Evolutionary conservation across 2,329 filamentous ascomycete species (phyloP).

Genomic region (Paramyrothecium roridum): DNA sequence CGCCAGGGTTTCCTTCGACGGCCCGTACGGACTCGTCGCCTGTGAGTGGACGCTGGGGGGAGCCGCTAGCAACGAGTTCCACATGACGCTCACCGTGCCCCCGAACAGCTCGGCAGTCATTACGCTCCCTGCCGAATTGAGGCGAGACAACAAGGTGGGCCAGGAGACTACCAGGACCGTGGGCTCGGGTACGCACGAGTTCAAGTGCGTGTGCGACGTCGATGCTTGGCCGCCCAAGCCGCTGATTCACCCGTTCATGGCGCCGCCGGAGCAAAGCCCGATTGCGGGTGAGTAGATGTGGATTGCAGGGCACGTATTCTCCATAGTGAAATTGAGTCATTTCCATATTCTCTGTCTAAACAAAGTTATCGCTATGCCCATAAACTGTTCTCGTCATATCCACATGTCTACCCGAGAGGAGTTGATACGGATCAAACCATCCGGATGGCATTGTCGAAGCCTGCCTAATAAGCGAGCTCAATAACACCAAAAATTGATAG

Average conservation of each 20-base stretch:
- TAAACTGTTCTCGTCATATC: too few relatives aligned
- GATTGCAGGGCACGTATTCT: neutral
- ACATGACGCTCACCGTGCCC: slow-evolving; percentile 5
- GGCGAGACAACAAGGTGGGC: neutral
- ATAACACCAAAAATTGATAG: too few relatives aligned
- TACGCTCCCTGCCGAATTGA: slow-evolving; percentile 3
- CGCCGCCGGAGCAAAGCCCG: neutral
- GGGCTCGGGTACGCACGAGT: neutral
- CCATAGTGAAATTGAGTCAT: too few relatives aligned
- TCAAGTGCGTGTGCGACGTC: slow-evolving; percentile 1
- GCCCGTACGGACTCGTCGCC: slow-evolving; percentile 4
- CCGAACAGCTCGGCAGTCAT: slow-evolving; percentile 4
- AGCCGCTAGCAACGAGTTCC: neutral
- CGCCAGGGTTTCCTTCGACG: slow-evolving; percentile 2
- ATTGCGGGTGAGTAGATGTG: neutral
- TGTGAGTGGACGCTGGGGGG: slow-evolving; percentile 1
- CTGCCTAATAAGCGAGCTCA: too few relatives aligned
- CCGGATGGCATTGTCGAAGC: too few relatives aligned
- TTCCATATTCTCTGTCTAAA: too few relatives aligned
- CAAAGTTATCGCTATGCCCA: too few relatives aligned
- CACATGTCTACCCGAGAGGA: too few relatives aligned
- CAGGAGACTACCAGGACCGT: neutral
- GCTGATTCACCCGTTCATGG: slow-evolving; percentile 6
- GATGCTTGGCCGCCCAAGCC: slow-evolving; percentile 6
- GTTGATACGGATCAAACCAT: too few relatives aligned